Conservation (phyloP, 2,329 filamentous ascomycete species). For the Botrytis tulipae region DNA sequence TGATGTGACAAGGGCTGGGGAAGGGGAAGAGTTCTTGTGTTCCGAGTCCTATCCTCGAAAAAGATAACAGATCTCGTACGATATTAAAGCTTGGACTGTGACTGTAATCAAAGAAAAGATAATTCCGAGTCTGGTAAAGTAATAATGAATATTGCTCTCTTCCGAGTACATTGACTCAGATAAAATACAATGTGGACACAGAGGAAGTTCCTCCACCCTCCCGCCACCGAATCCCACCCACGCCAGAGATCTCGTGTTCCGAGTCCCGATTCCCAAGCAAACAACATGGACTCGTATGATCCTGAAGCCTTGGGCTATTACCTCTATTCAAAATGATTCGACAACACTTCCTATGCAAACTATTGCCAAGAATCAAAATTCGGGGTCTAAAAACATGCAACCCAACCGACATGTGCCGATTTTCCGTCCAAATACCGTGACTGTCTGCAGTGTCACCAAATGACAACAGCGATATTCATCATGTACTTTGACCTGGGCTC, state of each 20-base stretch:
- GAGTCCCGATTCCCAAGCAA: neutral
- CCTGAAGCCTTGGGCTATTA: neutral
- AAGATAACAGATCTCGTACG: neutral
- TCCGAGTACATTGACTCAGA: neutral
- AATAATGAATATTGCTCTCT: neutral
- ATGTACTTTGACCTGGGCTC: neutral
- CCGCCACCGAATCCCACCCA: neutral
- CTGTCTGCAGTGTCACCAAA: slow-evolving; percentile 4
- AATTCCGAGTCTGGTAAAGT: neutral
- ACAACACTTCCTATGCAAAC: neutral
- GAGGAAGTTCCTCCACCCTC: neutral
- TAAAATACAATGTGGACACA: neutral
- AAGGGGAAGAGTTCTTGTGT: neutral
- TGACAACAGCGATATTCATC: neutral
- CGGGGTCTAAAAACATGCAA: neutral
- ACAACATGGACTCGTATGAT: neutral
- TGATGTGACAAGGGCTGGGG: neutral
- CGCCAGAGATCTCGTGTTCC: neutral
- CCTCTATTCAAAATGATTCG: neutral
- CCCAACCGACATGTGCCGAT: slow-evolving; percentile 6
- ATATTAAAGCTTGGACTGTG: neutral
- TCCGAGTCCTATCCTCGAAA: neutral
- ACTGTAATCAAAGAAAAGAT: neutral
- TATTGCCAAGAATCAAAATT: slow-evolving; percentile 1
- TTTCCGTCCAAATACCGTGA: neutral